Conservation (phyloP, 2,329 filamentous ascomycete species). For the Colletotrichum echinochloae region DNA sequence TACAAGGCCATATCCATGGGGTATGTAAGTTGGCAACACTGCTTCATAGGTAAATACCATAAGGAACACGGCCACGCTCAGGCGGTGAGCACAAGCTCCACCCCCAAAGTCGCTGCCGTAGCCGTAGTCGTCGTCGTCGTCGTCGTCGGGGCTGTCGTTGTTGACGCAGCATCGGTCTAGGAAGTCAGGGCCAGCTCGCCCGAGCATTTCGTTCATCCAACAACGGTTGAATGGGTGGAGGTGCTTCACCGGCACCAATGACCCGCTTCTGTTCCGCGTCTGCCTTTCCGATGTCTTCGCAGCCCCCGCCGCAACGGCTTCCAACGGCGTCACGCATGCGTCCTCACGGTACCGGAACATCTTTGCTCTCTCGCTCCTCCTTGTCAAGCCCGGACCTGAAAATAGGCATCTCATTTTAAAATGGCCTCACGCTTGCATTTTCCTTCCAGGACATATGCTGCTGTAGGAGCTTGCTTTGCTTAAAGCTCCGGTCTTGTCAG, state of each 20-base stretch:
- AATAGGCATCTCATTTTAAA: background rate
- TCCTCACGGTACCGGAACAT: background rate
- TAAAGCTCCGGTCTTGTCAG: background rate
- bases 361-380: background rate
- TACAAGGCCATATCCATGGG: conserved; percentile 11
- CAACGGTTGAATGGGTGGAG: background rate
- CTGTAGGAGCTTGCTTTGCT: background rate
- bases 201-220: background rate
- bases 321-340: background rate
- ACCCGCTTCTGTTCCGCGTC: background rate
- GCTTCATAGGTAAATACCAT: background rate
- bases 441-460: background rate
- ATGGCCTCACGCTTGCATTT: background rate
- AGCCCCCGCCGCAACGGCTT: background rate
- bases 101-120: background rate
- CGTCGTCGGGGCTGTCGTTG: too few species aligned
- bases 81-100: background rate
- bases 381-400: background rate
- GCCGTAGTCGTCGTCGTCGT: background rate
- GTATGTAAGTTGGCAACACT: background rate
- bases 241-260: background rate
- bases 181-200: background rate
- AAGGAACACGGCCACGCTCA: background rate
- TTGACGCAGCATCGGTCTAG: background rate
- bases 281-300: background rate